Conservation (phyloP, 148 eudicot species). For the Amaranthus hypochondriacus region DNA sequence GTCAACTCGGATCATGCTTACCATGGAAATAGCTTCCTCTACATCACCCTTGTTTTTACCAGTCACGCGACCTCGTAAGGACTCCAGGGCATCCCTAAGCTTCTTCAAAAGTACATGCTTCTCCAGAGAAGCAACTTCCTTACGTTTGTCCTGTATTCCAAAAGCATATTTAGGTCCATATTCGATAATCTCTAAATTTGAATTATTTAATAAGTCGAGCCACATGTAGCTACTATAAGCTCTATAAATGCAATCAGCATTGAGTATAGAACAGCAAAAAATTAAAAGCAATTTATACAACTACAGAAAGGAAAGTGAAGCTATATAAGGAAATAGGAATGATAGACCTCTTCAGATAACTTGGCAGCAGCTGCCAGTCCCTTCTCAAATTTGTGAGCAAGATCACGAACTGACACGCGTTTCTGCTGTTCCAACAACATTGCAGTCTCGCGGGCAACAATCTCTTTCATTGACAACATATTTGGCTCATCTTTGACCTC, state of each 20-base stretch:
- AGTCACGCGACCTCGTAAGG: slow-evolving; percentile 80
- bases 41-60: slow-evolving; percentile 91
- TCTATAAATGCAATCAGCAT: not conserved
- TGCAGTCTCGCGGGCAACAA: slow-evolving; percentile 89
- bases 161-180: slow-evolving; percentile 17
- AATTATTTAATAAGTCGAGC: not conserved
- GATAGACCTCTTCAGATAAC: slow-evolving; percentile 84
- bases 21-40: slow-evolving; percentile 89
- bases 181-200: not conserved
- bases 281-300: not conserved
- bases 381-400: slow-evolving; percentile 92
- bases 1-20: slow-evolving; percentile 26
- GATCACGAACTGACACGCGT: slow-evolving; percentile 95
- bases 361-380: slow-evolving; percentile 96
- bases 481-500: slow-evolving; percentile 64
- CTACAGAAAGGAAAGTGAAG: not conserved
- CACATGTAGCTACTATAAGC: not conserved
- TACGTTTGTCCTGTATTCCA: slow-evolving; percentile 59
- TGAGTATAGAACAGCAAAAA: not conserved
- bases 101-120: slow-evolving; percentile 89
- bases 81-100: slow-evolving; percentile 93
- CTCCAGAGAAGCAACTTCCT: slow-evolving; percentile 91
- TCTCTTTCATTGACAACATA: slow-evolving; percentile 69
- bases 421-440: slow-evolving; percentile 83
- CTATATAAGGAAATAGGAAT: not conserved